Conservation (phyloP, 1,139 yeast species). For the Hyphopichia wangnamkhiaoensis region DNA sequence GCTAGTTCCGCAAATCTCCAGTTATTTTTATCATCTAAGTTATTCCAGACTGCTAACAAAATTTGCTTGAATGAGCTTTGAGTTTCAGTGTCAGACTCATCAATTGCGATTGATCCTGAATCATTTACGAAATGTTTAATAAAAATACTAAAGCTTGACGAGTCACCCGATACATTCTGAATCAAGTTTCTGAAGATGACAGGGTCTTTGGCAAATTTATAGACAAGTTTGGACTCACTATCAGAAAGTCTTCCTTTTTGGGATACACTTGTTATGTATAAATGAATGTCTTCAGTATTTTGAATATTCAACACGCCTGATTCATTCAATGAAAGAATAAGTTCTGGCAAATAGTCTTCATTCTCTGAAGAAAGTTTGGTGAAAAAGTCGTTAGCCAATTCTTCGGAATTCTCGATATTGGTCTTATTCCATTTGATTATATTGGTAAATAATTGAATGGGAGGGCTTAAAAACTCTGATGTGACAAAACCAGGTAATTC, state of each 20-base stretch:
- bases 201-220: constrained; percentile 14
- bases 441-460: constrained; percentile 21
- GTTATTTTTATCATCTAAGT: constrained; percentile 3
- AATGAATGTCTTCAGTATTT: neutral
- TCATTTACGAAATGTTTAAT: constrained; percentile 8
- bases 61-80: constrained; percentile 1
- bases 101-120: constrained; percentile 3
- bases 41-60: constrained; percentile 9
- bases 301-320: neutral
- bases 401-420: constrained; percentile 14
- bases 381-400: constrained; percentile 32
- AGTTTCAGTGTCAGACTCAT: neutral
- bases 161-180: constrained; percentile 8
- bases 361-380: constrained; percentile 23
- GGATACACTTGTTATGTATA: constrained; percentile 12
- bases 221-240: constrained; percentile 18
- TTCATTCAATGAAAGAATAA: constrained; percentile 10
- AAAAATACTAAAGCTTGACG: constrained; percentile 10
- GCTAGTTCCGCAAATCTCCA: constrained; percentile 5
- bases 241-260: constrained; percentile 8
- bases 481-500: constrained; percentile 29
- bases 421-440: constrained; percentile 12
- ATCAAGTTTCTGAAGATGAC: constrained; percentile 14
- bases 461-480: constrained; percentile 24
- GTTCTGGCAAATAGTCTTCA: constrained; percentile 13